Conservation (phyloP, 208 protist genomes). For the Acanthamoeba divionensis region DNA sequence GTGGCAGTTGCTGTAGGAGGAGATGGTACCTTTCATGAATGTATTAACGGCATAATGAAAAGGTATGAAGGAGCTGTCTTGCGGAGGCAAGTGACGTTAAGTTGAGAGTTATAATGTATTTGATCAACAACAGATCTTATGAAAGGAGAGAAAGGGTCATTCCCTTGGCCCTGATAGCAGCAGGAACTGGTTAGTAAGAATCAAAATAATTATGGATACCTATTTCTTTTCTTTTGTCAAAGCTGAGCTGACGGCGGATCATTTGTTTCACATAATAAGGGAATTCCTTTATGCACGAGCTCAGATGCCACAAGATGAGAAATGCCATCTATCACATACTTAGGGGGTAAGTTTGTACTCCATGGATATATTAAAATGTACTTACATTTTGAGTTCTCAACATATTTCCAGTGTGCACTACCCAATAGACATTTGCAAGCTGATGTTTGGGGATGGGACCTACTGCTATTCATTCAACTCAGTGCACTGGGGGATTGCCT, state of each 20-base stretch:
- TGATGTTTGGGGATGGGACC: conserved; percentile 34
- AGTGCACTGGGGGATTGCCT: conserved; percentile 37
- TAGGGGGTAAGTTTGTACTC: too few relatives aligned
- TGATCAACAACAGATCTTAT: too few relatives aligned
- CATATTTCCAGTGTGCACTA: too few relatives aligned
- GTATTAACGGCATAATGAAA: conserved; percentile 38
- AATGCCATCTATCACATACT: conserved; percentile 16
- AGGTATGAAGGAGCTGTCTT: too few relatives aligned
- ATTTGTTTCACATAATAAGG: too few relatives aligned
- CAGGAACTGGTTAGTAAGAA: neutral
- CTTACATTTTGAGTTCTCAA: too few relatives aligned
- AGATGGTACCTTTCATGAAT: conserved; percentile 38
- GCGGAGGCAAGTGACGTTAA: too few relatives aligned
- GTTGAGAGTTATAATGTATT: too few relatives aligned
- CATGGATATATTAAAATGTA: too few relatives aligned
- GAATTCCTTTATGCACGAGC: conserved; percentile 44
- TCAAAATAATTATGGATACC: too few relatives aligned
- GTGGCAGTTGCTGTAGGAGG: conserved; percentile 11
- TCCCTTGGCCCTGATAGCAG: conserved; percentile 15
- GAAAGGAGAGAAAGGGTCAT: neutral
- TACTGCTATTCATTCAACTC: conserved; percentile 47
- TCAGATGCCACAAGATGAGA: conserved; percentile 1
- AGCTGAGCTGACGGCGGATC: too few relatives aligned
- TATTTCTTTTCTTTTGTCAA: too few relatives aligned
- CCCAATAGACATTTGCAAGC: conserved; percentile 20